Conservation (phyloP, 2,329 filamentous ascomycete species). For the Neopestalotiopsis sp. region DNA sequence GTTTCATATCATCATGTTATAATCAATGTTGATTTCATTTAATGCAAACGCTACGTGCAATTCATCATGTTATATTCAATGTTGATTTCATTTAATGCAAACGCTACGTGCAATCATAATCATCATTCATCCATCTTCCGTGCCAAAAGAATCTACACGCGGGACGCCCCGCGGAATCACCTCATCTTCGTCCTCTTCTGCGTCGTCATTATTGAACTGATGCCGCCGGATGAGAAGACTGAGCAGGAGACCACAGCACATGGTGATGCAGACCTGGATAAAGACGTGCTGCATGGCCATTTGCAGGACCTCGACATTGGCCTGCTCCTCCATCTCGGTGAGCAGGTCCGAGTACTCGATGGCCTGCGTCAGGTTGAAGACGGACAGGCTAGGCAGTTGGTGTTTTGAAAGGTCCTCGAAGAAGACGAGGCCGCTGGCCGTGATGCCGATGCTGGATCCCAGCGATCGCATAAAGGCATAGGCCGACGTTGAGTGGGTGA, state of each 20-base stretch:
- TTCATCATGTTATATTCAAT: neutral
- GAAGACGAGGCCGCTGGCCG: conserved; percentile 11
- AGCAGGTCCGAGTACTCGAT: conserved; percentile 12
- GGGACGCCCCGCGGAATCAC: neutral
- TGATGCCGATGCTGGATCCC: conserved; percentile 14
- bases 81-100: neutral
- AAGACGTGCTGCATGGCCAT: conserved; percentile 17
- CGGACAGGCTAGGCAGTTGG: conserved; percentile 5
- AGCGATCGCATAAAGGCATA: conserved; percentile 12
- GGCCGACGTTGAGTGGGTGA: conserved; percentile 5
- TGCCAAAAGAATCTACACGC: conserved; percentile 6
- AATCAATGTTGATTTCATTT: neutral
- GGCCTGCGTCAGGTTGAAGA: conserved; percentile 16
- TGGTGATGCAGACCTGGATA: conserved; percentile 11
- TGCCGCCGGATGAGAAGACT: conserved; percentile 11
- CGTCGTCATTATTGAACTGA: neutral
- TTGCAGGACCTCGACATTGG: conserved; percentile 9
- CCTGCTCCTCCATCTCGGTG: conserved; percentile 5
- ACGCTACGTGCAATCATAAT: neutral
- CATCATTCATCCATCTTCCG: conserved; percentile 7
- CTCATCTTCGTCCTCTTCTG: conserved; percentile 5
- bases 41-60: neutral
- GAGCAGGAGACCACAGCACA: conserved; percentile 3
- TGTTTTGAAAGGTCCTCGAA: conserved; percentile 13
- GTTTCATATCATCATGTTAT: neutral